These are phyloP conservation scores for Candida odintsovae DNA, from an alignment of 805 yeast species.

Conservation along the genomic window DNA sequence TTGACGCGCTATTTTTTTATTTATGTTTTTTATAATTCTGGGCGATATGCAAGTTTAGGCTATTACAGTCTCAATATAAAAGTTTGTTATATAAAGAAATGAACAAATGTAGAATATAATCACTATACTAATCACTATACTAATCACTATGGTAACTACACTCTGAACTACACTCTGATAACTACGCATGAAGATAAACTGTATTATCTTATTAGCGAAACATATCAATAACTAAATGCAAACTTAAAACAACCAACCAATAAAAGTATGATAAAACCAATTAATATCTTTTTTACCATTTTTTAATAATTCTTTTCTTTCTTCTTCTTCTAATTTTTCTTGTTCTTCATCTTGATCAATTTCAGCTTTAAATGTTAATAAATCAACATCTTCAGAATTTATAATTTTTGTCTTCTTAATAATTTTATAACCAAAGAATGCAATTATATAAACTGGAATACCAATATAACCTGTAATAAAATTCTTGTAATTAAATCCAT, in stretches of 20 bases:
- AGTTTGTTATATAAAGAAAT: too few species aligned
- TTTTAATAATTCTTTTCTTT: conserved; percentile 20
- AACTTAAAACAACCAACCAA: conserved; percentile 38
- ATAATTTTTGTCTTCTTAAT: conserved; percentile 42
- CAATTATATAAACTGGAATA: conserved; percentile 54
- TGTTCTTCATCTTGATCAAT: conserved; percentile 24
- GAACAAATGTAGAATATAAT: too few species aligned
- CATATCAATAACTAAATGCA: neutral
- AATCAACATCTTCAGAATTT: conserved; percentile 53
- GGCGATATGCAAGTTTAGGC: too few species aligned
- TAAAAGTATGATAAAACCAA: conserved; percentile 42
- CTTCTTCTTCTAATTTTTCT: conserved; percentile 23
- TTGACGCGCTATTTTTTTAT: too few species aligned
- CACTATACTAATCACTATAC: too few species aligned
- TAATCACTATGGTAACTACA: too few species aligned
- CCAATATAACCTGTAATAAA: conserved; percentile 80
- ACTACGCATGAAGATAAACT: too few species aligned
- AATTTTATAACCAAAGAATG: conserved; percentile 56
- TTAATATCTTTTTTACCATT: conserved; percentile 28
- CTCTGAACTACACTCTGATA: too few species aligned
- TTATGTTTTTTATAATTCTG: too few species aligned
- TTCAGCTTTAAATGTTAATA: conserved; percentile 46
- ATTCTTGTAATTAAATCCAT: conserved; percentile 52
- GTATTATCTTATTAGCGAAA: too few species aligned
- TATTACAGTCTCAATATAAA: too few species aligned